Percentiles rank a stretch among this genome's conserved stretches.
phyloP scores from a whole-genome alignment of 805 yeast genomes.

The Wickerhamiella parazyma region DNA sequence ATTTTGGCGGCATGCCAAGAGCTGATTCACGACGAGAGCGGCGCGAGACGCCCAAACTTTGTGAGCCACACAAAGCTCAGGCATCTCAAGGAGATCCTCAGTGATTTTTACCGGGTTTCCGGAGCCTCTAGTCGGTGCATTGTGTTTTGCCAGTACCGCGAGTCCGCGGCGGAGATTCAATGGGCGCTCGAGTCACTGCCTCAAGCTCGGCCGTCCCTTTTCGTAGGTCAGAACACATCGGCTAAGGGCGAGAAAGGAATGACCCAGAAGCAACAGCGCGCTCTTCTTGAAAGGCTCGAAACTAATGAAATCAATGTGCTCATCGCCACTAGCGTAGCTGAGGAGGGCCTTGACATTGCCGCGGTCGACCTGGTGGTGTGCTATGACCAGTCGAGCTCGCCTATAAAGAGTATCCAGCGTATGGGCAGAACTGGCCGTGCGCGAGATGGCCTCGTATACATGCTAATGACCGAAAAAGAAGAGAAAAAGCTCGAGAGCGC shows the following conservation, averaged over 20 bases:
- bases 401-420: conserved; percentile 83
- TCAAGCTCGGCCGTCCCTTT: conserved; percentile 40
- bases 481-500: conserved; percentile 68
- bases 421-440: conserved; percentile 98
- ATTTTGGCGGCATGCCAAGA: conserved; percentile 35
- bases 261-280: conserved; percentile 81
- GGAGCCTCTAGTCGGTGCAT: conserved; percentile 49
- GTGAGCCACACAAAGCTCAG: conserved; percentile 65
- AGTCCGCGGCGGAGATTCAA: conserved; percentile 79
- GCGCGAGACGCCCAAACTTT: conserved; percentile 21
- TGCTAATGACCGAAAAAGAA: conserved; percentile 68
- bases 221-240: conserved; percentile 73
- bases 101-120: conserved; percentile 36
- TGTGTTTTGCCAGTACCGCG: conserved; percentile 77
- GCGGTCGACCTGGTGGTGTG: conserved; percentile 91
- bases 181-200: conserved; percentile 32
- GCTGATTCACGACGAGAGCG: conserved; percentile 22
- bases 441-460: conserved; percentile 68
- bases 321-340: conserved; percentile 96
- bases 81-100: conserved; percentile 42
- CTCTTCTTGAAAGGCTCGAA: conserved; percentile 60
- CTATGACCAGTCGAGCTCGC: conserved; percentile 85
- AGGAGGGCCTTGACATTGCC: conserved; percentile 96
- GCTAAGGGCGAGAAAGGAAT: conserved; percentile 47
- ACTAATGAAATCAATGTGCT: conserved; percentile 60